Evolutionary conservation across 2,329 filamentous ascomycete species (phyloP).

Genomic region (Xylaria hypoxylon): DNA sequence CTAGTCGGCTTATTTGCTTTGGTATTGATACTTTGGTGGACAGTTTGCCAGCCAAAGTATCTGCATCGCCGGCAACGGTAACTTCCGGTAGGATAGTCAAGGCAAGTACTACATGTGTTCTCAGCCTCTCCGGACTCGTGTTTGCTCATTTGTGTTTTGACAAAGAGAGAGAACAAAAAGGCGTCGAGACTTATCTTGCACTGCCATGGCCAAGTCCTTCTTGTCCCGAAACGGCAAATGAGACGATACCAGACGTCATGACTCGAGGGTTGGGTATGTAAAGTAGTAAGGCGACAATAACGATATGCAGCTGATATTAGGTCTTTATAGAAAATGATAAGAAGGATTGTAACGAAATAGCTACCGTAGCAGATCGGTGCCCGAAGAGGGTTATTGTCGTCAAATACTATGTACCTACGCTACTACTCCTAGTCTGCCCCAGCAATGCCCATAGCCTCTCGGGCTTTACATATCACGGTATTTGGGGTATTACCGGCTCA

Average conservation of each 20-base stretch:
- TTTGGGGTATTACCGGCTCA: background rate
- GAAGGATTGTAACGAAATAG: background rate
- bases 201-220: slow-evolving; percentile 2
- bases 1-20: too few relatives aligned
- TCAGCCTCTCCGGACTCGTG: background rate
- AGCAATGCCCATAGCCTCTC: background rate
- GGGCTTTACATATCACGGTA: background rate
- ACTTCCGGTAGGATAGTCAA: background rate
- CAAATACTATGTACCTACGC: too few relatives aligned
- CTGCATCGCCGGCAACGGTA: background rate
- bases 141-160: background rate
- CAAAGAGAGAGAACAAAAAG: too few relatives aligned
- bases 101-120: too few relatives aligned
- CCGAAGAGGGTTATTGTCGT: too few relatives aligned
- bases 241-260: slow-evolving; percentile 3
- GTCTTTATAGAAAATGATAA: background rate
- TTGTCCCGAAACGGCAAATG: slow-evolving; percentile 29
- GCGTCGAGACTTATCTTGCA: background rate
- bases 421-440: too few relatives aligned
- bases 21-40: too few relatives aligned
- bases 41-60: too few relatives aligned
- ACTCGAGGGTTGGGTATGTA: background rate
- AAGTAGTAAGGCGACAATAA: background rate
- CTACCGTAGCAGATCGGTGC: too few relatives aligned
- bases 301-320: background rate